These are phyloP conservation scores for Escovopsis weberi DNA, from an alignment of 2,329 filamentous ascomycete genomes.

Conservation along the genomic window DNA sequence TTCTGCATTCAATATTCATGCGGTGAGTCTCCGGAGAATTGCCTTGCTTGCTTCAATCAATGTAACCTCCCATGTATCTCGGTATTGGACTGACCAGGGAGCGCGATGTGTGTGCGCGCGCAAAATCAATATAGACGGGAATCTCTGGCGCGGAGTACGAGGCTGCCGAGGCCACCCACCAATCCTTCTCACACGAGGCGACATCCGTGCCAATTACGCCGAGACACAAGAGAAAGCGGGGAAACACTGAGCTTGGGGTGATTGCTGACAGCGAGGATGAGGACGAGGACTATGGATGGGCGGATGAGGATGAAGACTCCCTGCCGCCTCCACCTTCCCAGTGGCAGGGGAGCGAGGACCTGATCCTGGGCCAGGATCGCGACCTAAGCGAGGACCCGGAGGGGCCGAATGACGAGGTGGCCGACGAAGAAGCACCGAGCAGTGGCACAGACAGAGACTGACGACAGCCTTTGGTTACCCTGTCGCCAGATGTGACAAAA, in stretches of 20 bases:
- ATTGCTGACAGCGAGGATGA: conserved; percentile 40
- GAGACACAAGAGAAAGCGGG: conserved; percentile 48
- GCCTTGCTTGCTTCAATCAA: conserved; percentile 3
- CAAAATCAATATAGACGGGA: conserved; percentile 25
- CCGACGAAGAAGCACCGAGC: conserved; percentile 15
- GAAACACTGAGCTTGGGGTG: conserved; percentile 43
- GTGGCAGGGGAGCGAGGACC: conserved; percentile 53
- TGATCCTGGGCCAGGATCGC: conserved; percentile 36
- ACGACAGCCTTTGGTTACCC: too few species aligned
- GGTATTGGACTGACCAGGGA: conserved; percentile 11
- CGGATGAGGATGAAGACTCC: conserved; percentile 47
- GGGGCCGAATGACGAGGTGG: conserved; percentile 9
- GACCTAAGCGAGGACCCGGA: conserved; percentile 25
- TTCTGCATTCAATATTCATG: conserved; percentile 34
- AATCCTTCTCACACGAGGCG: conserved; percentile 21
- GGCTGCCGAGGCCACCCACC: conserved; percentile 22
- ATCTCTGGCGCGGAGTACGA: conserved; percentile 28
- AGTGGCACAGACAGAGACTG: conserved; percentile 8
- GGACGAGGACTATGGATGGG: conserved; percentile 62
- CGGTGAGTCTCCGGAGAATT: conserved; percentile 30
- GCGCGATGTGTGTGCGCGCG: not conserved
- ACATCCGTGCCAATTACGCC: not conserved
- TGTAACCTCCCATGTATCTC: conserved; percentile 3
- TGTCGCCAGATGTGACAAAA: too few species aligned
- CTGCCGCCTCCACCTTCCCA: conserved; percentile 47